Percentiles rank a stretch among this genome's conserved stretches.
Conservation (phyloP, 164 flowering plant species). For the Akebia trifoliata region DNA sequence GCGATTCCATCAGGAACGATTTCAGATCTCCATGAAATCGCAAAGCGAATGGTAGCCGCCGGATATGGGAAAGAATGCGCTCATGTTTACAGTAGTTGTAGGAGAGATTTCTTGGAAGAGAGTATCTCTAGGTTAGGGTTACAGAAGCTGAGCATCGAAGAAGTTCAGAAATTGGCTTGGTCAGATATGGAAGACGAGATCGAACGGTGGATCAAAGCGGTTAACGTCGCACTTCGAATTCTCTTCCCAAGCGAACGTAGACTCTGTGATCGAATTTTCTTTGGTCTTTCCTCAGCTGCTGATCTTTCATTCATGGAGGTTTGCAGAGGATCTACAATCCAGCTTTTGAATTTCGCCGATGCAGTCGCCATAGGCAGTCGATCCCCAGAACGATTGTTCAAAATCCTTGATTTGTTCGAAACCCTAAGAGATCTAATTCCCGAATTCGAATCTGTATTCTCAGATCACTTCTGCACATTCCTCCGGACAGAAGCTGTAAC, state of each 20-base stretch:
- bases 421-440: conserved; percentile 76
- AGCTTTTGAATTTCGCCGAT: conserved; percentile 75
- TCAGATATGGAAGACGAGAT: conserved; percentile 72
- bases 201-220: conserved; percentile 66
- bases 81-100: conserved; percentile 65
- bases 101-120: conserved; percentile 87
- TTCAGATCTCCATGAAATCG: conserved; percentile 73
- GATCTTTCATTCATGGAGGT: conserved; percentile 91
- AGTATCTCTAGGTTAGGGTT: conserved; percentile 71
- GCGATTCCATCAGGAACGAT: conserved; percentile 71
- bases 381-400: conserved; percentile 77
- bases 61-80: conserved; percentile 78
- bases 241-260: conserved; percentile 86
- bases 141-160: conserved; percentile 70
- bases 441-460: conserved; percentile 62
- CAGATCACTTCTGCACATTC: conserved; percentile 55
- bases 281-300: conserved; percentile 48
- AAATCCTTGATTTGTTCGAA: conserved; percentile 73
- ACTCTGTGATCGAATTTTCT: conserved; percentile 74
- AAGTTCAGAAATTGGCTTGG: conserved; percentile 69
- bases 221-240: conserved; percentile 50
- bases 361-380: conserved; percentile 69
- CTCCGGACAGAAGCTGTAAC: conserved; percentile 64
- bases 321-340: conserved; percentile 66
- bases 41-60: conserved; percentile 79